These are phyloP conservation scores for Ascochyta clinopodiicola DNA, from an alignment of 2,329 filamentous ascomycete species.

Conservation along the genomic window DNA sequence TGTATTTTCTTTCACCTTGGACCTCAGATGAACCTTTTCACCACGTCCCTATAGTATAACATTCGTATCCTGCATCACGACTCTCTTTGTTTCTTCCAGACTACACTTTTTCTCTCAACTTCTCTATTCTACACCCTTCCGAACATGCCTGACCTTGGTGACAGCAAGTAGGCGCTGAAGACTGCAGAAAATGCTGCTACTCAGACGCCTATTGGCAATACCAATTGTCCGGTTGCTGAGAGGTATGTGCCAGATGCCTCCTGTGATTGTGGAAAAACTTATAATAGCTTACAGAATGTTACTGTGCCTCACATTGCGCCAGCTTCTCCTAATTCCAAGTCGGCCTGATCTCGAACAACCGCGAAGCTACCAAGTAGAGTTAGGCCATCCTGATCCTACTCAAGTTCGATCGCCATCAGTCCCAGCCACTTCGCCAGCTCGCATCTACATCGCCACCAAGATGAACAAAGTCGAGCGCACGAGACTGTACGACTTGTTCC, in stretches of 20 bases:
- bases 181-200: background rate
- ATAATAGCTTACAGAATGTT: too few species aligned
- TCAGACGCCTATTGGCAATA: background rate
- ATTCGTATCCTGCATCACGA: too few species aligned
- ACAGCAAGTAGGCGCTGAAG: background rate
- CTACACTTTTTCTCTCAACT: background rate
- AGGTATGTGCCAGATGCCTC: background rate
- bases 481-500: background rate
- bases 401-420: too few species aligned
- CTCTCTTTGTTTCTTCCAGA: background rate
- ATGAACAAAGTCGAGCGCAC: background rate
- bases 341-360: background rate
- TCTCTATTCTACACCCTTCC: background rate
- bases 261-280: background rate
- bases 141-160: background rate
- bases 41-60: too few species aligned
- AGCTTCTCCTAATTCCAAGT: too few species aligned
- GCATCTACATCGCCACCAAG: background rate
- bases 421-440: too few species aligned
- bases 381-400: background rate
- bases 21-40: background rate
- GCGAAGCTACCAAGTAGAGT: background rate
- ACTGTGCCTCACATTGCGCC: too few species aligned
- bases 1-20: background rate
- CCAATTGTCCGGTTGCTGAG: background rate